Conservation (phyloP, 2,329 filamentous ascomycete genomes). For the Fusarium sp. region DNA sequence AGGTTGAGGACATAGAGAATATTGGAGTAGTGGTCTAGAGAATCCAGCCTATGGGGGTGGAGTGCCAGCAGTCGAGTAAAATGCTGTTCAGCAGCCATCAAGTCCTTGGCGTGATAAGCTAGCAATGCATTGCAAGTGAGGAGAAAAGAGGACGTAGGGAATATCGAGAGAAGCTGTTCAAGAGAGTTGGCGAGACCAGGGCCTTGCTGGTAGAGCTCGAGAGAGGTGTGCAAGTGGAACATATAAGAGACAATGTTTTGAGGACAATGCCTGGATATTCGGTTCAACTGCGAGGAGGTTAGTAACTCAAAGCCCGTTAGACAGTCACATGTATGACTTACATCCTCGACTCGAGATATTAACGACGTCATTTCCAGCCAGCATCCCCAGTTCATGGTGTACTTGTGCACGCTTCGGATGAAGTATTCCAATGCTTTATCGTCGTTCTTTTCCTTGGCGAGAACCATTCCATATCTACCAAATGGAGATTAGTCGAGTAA, state of each 20-base stretch:
- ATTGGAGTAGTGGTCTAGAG: constrained; percentile 95
- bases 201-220: constrained; percentile 90
- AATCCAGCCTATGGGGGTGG: constrained; percentile 80
- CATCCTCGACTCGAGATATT: constrained; percentile 82
- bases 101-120: constrained; percentile 88
- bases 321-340: constrained; percentile 56
- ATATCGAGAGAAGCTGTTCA: constrained; percentile 82
- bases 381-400: constrained; percentile 96
- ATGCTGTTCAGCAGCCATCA: constrained; percentile 73
- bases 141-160: constrained; percentile 88
- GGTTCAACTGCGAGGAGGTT: constrained; percentile 68
- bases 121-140: constrained; percentile 90
- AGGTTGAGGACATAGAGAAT: constrained; percentile 93
- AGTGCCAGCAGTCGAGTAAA: constrained; percentile 84
- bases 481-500: not conserved
- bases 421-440: constrained; percentile 85
- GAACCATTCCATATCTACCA: constrained; percentile 81
- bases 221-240: constrained; percentile 89
- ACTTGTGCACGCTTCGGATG: constrained; percentile 87
- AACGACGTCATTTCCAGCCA: constrained; percentile 93
- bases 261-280: constrained; percentile 77
- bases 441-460: constrained; percentile 92
- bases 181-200: constrained; percentile 79
- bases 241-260: constrained; percentile 94
- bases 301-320: constrained; percentile 41